These are phyloP conservation scores for Mallotus repandus DNA, from an alignment of 441 rosid genomes.

Conservation along the genomic window DNA sequence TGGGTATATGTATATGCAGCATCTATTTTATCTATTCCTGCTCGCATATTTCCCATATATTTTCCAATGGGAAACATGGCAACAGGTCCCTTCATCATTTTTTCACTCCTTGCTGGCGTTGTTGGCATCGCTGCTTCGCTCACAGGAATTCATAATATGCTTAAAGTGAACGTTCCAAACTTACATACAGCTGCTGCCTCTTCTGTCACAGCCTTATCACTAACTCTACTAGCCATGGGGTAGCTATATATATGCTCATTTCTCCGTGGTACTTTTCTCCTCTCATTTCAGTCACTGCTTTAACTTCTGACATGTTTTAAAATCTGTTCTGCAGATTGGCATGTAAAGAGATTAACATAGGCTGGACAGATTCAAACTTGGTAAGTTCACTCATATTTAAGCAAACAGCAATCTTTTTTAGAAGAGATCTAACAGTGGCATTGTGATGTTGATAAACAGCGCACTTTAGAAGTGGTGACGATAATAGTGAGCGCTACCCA, in stretches of 20 bases:
- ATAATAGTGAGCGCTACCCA: constrained; percentile 67
- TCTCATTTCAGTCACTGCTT: neutral
- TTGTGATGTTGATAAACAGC: constrained; percentile 39
- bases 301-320: neutral
- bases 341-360: constrained; percentile 72
- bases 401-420: neutral
- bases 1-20: constrained; percentile 38
- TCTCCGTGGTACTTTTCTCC: neutral
- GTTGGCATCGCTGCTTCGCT: constrained; percentile 77
- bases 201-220: constrained; percentile 61
- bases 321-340: constrained; percentile 50
- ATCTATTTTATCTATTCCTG: constrained; percentile 61
- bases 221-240: constrained; percentile 89
- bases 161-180: constrained; percentile 46
- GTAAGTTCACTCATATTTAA: constrained; percentile 32
- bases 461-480: constrained; percentile 68
- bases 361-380: constrained; percentile 72
- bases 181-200: constrained; percentile 66
- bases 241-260: constrained; percentile 11
- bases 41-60: constrained; percentile 73
- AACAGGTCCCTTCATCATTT: constrained; percentile 67
- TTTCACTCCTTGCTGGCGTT: constrained; percentile 69
- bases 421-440: neutral
- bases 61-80: constrained; percentile 89
- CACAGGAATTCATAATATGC: constrained; percentile 53